These are phyloP conservation scores for Breynia disticha DNA, from an alignment of 441 rosid species.

Conservation along the genomic window DNA sequence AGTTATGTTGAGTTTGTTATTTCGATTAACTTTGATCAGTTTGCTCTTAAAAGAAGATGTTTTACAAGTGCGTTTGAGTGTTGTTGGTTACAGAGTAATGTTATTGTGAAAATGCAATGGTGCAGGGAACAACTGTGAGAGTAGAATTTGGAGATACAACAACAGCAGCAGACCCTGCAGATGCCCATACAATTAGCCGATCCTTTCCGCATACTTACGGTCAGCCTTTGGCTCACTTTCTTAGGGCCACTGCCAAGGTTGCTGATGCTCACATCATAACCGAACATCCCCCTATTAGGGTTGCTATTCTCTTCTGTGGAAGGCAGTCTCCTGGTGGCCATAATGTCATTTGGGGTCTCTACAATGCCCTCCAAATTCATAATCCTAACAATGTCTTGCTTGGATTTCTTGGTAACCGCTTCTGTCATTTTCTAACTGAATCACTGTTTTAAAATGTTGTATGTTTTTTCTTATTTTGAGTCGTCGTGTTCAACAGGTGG, in stretches of 20 bases:
- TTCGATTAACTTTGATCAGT: no score
- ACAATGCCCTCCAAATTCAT: conserved; percentile 69
- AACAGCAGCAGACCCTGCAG: conserved; percentile 55
- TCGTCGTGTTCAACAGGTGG: conserved; percentile 49
- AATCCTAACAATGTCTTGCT: conserved; percentile 58
- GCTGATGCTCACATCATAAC: conserved; percentile 88
- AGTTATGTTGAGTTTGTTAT: no score
- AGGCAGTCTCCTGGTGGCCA: conserved; percentile 99
- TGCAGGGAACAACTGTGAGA: conserved; percentile 89
- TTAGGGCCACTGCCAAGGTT: conserved; percentile 70
- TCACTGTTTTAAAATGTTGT: background rate
- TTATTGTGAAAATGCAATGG: conserved; percentile 1
- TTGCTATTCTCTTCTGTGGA: conserved; percentile 87
- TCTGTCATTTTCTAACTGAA: background rate
- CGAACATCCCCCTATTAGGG: conserved; percentile 80
- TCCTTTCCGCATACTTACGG: conserved; percentile 80
- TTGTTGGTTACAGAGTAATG: no score
- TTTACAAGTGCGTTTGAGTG: no score
- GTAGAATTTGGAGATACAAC: conserved; percentile 93
- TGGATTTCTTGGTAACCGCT: conserved; percentile 66
- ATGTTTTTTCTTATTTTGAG: background rate
- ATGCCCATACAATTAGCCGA: conserved; percentile 56
- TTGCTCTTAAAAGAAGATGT: no score
- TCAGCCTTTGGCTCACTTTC: conserved; percentile 93
- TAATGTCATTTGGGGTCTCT: conserved; percentile 93